Percentiles rank a stretch among this genome's conserved stretches.
phyloP scores from a whole-genome alignment of 495 filamentous ascomycete genomes.

The Aspergillus hancockii region DNA sequence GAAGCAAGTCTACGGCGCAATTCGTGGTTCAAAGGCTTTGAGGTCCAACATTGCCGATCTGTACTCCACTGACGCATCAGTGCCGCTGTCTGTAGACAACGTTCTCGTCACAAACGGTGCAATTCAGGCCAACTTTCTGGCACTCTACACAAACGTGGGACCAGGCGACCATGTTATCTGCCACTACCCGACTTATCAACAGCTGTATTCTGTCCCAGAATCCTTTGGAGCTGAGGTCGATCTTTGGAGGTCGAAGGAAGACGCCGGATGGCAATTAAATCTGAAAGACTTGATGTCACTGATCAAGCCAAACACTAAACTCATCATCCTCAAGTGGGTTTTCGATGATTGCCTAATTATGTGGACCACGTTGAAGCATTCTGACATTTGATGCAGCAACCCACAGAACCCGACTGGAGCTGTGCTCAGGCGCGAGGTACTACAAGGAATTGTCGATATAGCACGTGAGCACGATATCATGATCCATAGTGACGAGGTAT shows the following conservation, averaged over 20 bases:
- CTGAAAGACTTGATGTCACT: constrained; percentile 60
- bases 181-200: constrained; percentile 81
- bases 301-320: constrained; percentile 67
- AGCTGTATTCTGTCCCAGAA: constrained; percentile 72
- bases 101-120: constrained; percentile 74
- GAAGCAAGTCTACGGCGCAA: constrained; percentile 62
- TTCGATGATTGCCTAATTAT: neutral
- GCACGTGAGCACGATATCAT: constrained; percentile 59
- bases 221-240: constrained; percentile 74
- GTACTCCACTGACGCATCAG: constrained; percentile 34
- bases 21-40: constrained; percentile 58
- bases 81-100: constrained; percentile 54
- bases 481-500: constrained; percentile 76
- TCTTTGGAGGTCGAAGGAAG: constrained; percentile 67
- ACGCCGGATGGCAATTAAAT: constrained; percentile 63
- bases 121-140: constrained; percentile 73
- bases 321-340: constrained; percentile 58
- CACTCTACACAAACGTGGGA: constrained; percentile 68
- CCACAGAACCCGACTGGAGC: constrained; percentile 82
- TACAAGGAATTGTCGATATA: constrained; percentile 59
- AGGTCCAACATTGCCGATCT: constrained; percentile 52
- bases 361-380: neutral
- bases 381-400: constrained; percentile 51
- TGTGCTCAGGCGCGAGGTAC: constrained; percentile 54
- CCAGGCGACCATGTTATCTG: constrained; percentile 81